Conservation (phyloP, 163 green algal species). For the Scenedesmus sp. region DNA sequence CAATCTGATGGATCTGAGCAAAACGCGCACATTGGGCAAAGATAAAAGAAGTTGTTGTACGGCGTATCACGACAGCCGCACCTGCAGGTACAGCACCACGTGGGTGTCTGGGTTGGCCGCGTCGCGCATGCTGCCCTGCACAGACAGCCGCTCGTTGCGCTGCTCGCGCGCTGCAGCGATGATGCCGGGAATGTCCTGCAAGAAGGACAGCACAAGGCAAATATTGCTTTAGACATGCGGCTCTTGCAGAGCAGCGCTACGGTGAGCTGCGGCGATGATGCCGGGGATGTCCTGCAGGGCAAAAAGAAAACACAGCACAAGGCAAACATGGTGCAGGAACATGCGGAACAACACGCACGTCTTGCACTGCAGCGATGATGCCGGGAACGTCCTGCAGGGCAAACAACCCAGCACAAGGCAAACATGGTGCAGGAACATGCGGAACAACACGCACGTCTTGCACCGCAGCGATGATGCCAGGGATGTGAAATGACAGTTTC, state of each 20-base stretch:
- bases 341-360: no score
- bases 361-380: no score
- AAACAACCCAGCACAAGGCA: not conserved
- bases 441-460: no score
- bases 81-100: slow-evolving; percentile 53
- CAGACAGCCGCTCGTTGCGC: slow-evolving; percentile 40
- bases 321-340: not conserved
- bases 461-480: no score
- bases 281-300: not conserved
- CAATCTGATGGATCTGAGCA: not conserved
- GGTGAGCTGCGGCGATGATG: not conserved
- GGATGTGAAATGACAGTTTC: not conserved
- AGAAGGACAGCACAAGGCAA: not conserved
- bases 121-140: slow-evolving; percentile 52
- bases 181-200: slow-evolving; percentile 42
- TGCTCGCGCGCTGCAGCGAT: slow-evolving; percentile 53
- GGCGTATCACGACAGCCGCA: not conserved
- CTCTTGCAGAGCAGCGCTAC: not conserved
- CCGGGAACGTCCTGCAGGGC: slow-evolving; percentile 4
- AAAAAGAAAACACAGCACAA: not conserved
- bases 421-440: no score
- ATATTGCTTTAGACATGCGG: no score
- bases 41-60: not conserved
- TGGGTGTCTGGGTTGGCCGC: slow-evolving; percentile 21
- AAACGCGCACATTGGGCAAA: not conserved